Base-by-base conservation (phyloP, 1,284 basidiomycete genomes). In the Flammula alnicola region DNA sequence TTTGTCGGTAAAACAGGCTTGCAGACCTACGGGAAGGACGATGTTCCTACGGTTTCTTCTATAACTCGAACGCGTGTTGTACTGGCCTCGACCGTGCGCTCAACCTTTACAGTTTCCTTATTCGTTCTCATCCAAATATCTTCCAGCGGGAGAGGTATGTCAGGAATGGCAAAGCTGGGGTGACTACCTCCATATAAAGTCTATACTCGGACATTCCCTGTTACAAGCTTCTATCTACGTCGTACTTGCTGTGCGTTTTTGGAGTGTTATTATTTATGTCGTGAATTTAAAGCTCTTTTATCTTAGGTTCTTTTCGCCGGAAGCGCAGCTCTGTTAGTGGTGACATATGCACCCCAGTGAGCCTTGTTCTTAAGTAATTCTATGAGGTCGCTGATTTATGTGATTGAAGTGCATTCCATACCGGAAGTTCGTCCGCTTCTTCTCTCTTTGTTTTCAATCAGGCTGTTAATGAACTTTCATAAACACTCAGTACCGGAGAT, bases 21-120 rank as follows among this genome's bases (percentile, higher is more conserved):
- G 80, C 79, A 33, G 88, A 91, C 60, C 63, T 91, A 27, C 75
- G 85, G 12, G 81, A 85, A 64, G 88, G 88, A 10, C 75, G 80
- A 12, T 91, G 88, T 60, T 68, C 77, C 9, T 83, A 84, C 56
- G 84, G 83, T 4, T 83, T 90, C 70, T 84, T 88, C 67, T 87
- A 88, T 66, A 88, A 87, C 57, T 80, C 84, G 61, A 80, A 83
- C 25, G 72, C 82, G 12, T 91, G 88, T 59, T 91, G 88, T 67
- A 82, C 79, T 53, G 86, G 86, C n/a, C 63, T 89, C 30, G 83
- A 86, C 61, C 76, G 88, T 90, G 62, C 57, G 85, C 75, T 42
- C 43, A 35, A 36, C 37, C 35, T 20, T 17, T 30, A 33, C 5
- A 35, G 19, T 40, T 37, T 36, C n/a, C n/a, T n/a, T 47, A 29